Conservation (phyloP, 2,329 filamentous ascomycete species). For the Xylariales sp. region DNA sequence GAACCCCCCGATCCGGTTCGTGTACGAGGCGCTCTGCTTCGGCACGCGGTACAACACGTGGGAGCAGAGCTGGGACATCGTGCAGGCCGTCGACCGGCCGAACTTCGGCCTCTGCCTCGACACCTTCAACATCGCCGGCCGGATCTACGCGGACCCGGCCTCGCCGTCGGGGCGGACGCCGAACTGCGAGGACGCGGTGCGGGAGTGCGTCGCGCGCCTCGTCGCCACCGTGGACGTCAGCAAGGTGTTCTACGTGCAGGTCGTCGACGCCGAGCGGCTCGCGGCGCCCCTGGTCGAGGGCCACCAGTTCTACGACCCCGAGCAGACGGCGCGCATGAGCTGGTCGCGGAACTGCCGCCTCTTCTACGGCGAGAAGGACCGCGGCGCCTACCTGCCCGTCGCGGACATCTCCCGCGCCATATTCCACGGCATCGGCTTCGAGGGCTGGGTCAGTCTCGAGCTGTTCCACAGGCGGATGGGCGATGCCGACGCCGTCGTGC, state of each 20-base stretch:
- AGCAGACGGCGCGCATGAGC: conserved; percentile 75
- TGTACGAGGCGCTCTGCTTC: conserved; percentile 80
- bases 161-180: conserved; percentile 61
- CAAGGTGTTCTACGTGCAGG: conserved; percentile 81
- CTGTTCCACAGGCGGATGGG: conserved; percentile 72
- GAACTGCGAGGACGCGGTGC: conserved; percentile 66
- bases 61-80: conserved; percentile 77
- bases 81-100: conserved; percentile 70
- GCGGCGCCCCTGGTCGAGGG: conserved; percentile 64
- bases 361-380: conserved; percentile 73
- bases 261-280: conserved; percentile 78
- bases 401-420: conserved; percentile 70
- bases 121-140: conserved; percentile 80
- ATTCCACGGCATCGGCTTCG: conserved; percentile 71
- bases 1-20: conserved; percentile 70
- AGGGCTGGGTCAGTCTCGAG: conserved; percentile 78
- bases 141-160: conserved; percentile 77
- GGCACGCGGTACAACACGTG: conserved; percentile 77
- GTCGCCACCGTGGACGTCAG: conserved; percentile 65
- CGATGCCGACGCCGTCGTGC: conserved; percentile 62
- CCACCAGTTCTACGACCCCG: conserved; percentile 68
- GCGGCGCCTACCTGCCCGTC: conserved; percentile 76
- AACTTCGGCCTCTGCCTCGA: conserved; percentile 85
- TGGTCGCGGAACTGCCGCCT: conserved; percentile 81
- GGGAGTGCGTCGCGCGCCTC: conserved; percentile 65